Conservation (phyloP, 2,329 filamentous ascomycete species). For the Fusarium nanum region DNA sequence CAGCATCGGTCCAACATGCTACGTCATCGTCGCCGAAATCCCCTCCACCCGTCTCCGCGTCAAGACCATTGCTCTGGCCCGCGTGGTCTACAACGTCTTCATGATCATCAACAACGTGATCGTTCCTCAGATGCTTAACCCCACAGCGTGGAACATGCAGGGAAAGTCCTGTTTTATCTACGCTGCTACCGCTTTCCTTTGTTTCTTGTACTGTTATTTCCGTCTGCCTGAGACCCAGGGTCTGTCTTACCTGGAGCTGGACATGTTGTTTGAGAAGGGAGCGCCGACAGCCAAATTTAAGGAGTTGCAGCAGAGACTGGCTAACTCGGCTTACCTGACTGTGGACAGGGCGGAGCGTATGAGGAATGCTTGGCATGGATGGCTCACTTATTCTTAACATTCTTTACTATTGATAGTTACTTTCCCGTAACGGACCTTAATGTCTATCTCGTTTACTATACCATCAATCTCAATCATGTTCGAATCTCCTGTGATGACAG, state of each 20-base stretch:
- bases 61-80: constrained; percentile 54
- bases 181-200: constrained; percentile 31
- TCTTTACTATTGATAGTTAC: not conserved
- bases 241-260: constrained; percentile 43
- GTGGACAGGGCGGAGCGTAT: constrained; percentile 30
- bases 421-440: rapidly evolving
- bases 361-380: constrained; percentile 44
- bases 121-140: constrained; percentile 44
- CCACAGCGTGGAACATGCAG: constrained; percentile 40
- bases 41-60: constrained; percentile 54
- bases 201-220: constrained; percentile 44
- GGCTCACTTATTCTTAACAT: constrained; percentile 39
- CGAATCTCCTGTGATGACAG: rapidly evolving
- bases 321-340: constrained; percentile 36
- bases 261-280: constrained; percentile 45
- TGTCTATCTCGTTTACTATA: not conserved
- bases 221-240: constrained; percentile 44
- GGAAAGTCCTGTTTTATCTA: constrained; percentile 45
- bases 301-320: constrained; percentile 29
- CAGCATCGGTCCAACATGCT: constrained; percentile 39
- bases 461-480: rapidly evolving
- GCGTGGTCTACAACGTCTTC: constrained; percentile 41
- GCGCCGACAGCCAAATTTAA: constrained; percentile 49
- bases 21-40: constrained; percentile 55
- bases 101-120: constrained; percentile 43